These are phyloP conservation scores for Heliosperma pusillum DNA, from an alignment of 148 eudicot genomes.

Conservation along the genomic window DNA sequence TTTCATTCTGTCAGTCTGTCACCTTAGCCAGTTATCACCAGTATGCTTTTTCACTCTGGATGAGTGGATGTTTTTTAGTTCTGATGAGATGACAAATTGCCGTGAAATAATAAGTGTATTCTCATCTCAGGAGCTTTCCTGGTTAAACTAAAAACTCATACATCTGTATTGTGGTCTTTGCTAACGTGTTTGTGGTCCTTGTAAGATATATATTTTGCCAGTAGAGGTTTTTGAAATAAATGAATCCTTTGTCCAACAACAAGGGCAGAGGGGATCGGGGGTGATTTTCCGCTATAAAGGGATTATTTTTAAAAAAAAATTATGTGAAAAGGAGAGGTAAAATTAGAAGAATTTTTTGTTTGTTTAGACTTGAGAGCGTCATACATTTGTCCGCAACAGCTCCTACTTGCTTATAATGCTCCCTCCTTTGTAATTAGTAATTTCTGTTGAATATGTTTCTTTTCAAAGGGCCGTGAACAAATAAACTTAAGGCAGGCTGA, in stretches of 20 bases:
- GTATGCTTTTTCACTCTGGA: constrained; percentile 1
- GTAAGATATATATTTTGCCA: not conserved
- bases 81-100: not conserved
- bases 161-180: not conserved
- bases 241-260: not conserved
- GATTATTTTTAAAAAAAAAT: not conserved
- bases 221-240: not conserved
- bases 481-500: not conserved
- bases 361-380: not conserved
- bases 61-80: no score
- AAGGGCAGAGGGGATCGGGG: no score
- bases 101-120: not conserved
- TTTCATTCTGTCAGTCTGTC: not conserved
- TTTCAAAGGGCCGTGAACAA: not conserved
- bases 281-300: not conserved
- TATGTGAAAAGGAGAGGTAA: not conserved
- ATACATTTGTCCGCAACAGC: not conserved
- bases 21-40: not conserved
- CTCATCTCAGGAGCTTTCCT: not conserved
- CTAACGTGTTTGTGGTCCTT: not conserved
- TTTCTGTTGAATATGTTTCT: not conserved
- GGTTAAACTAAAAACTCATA: not conserved
- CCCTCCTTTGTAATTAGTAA: not conserved
- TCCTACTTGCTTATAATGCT: not conserved
- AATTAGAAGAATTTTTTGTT: not conserved